Evolutionary conservation across 2,329 filamentous ascomycete species (phyloP), one percentile per base, ranked within the genome.

Genomic region (Mycosphaerella sp.): DNA sequence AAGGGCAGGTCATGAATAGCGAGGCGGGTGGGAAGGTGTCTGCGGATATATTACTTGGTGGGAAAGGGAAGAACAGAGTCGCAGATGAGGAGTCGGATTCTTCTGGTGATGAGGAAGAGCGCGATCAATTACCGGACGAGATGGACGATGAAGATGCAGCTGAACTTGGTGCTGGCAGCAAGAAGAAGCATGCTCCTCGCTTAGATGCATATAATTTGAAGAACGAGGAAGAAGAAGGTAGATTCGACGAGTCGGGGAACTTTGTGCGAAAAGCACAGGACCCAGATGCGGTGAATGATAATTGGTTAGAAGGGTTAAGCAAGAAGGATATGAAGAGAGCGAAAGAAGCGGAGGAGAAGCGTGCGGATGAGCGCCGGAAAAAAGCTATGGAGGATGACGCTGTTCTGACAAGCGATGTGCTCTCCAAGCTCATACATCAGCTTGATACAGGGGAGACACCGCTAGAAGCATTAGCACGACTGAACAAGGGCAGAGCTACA

Each of bases 191-290:
- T 68, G 93, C 93, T 1, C 93, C 93, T 1, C 88, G 93, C 67
- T 79, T 98, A 5, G 93, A 97, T 68, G 91, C 91, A 2, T 98
- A 98, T 77, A 97, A 98, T 66, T 87, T 98, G 77, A 83, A 81
- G 53, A 75, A 80, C 10, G 93, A 98, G 69, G 84, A 94, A 68
- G 89, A 97, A 64, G 91, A 97, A 61, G 93, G 93, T 1, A 79
- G 83, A 9, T 98, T 96, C 63, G 93, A 98, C 66, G 86, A 93
- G 61, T 75, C 84, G 1, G 91, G 91, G 8, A 98, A 97, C 68
- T 98, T 84, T 67, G 82, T 98, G 40, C 82, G 93, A 50, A 94
- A 94, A 69, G 90, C 90, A 0, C 80, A 74, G 7, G 93, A 98
- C 62, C 88, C 89, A 0, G 89, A 97, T 61, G 88, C 90, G 0